phyloP scores from a whole-genome alignment of 148 eudicot species.

The Drosera capensis region DNA sequence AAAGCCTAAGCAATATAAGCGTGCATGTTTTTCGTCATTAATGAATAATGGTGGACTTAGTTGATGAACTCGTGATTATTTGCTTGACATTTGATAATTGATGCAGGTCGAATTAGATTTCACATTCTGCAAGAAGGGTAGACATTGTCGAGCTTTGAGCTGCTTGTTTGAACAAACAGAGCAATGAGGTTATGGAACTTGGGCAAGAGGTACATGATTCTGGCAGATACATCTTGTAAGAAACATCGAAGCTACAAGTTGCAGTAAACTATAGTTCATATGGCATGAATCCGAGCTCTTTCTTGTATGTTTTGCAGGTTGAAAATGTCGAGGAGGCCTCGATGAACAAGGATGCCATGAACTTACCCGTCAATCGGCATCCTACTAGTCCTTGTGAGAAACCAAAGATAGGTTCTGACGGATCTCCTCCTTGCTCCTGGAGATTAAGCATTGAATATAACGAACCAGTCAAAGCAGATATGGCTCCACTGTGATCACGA shows the following conservation, averaged over 20 bases:
- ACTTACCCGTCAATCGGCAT: constrained; percentile 16
- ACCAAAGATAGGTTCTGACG: constrained; percentile 12
- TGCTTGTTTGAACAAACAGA: constrained; percentile 51
- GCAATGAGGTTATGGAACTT: constrained; percentile 52
- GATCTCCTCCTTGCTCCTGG: constrained; percentile 26
- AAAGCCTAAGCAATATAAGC: too few species aligned
- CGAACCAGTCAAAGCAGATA: neutral
- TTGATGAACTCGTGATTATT: too few species aligned
- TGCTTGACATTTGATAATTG: too few species aligned
- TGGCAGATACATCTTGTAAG: neutral
- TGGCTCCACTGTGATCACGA: neutral
- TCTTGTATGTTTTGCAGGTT: constrained; percentile 27
- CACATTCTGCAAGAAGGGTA: constrained; percentile 71
- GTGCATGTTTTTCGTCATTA: too few species aligned
- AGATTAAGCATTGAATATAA: constrained; percentile 26
- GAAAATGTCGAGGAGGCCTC: constrained; percentile 55
- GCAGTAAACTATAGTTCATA: neutral
- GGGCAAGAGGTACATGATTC: constrained; percentile 46
- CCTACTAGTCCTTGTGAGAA: constrained; percentile 28
- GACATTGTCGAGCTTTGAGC: constrained; percentile 80
- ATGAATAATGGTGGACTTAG: too few species aligned
- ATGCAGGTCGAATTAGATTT: constrained; percentile 50
- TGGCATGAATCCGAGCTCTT: neutral
- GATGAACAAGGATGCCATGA: constrained; percentile 26
- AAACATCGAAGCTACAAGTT: neutral